Conservation (phyloP, 192 early-diverging fungal genomes). For the Mortierella alpina region DNA sequence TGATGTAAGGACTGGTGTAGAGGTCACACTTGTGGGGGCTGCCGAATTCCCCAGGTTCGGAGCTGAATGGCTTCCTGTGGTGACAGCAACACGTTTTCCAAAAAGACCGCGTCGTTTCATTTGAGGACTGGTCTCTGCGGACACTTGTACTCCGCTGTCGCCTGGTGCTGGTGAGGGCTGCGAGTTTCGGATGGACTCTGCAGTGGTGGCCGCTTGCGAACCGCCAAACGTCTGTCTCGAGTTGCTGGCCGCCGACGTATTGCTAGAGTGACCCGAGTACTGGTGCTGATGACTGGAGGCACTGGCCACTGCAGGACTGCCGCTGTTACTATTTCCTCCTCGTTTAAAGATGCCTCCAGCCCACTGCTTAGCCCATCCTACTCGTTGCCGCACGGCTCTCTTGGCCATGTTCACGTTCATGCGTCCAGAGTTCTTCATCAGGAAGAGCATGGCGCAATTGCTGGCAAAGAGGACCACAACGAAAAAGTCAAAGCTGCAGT, state of each 20-base stretch:
- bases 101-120: constrained; percentile 48
- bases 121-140: constrained; percentile 27
- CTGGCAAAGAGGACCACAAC: constrained; percentile 59
- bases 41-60: not conserved
- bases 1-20: not conserved
- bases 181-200: constrained; percentile 7
- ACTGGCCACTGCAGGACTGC: not conserved
- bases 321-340: constrained; percentile 21
- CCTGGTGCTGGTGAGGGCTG: not conserved
- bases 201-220: not conserved
- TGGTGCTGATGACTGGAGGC: not conserved
- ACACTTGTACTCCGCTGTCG: not conserved
- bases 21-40: not conserved
- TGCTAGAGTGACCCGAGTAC: not conserved
- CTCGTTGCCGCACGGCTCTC: constrained; percentile 62
- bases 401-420: constrained; percentile 72
- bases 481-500: constrained; percentile 65
- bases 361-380: constrained; percentile 69
- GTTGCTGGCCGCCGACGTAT: not conserved
- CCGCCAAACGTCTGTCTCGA: not conserved
- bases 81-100: constrained; percentile 30
- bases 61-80: too few species aligned
- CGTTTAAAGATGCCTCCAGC: constrained; percentile 58
- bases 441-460: constrained; percentile 63
- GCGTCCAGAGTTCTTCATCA: constrained; percentile 66